Conservation (phyloP, 495 filamentous ascomycete species). For the Penicillium dipodomyicola region DNA sequence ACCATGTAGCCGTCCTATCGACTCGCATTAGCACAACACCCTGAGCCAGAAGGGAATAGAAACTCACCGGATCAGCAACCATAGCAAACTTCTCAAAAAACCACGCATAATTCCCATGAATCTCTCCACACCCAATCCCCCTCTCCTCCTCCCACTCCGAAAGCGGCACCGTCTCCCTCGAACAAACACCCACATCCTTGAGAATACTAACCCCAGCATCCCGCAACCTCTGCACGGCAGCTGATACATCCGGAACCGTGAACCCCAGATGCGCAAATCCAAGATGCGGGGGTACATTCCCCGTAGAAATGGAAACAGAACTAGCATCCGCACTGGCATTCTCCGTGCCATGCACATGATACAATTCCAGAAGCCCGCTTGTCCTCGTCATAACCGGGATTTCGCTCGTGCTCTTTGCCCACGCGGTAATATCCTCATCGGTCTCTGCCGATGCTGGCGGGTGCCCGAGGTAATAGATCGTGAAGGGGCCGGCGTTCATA, state of each 20-base stretch:
- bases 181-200: conserved; percentile 37
- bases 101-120: conserved; percentile 36
- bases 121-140: conserved; percentile 33
- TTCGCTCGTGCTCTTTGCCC: conserved; percentile 27
- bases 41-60: neutral
- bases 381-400: conserved; percentile 31
- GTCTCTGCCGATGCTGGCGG: conserved; percentile 25
- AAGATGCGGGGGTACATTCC: conserved; percentile 35
- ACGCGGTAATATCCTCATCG: conserved; percentile 22
- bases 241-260: conserved; percentile 36
- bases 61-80: conserved; percentile 42
- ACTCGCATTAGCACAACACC: conserved; percentile 1
- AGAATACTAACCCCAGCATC: conserved; percentile 32
- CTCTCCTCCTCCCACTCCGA: conserved; percentile 38
- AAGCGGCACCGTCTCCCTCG: conserved; percentile 33
- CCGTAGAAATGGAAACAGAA: conserved; percentile 20
- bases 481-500: conserved; percentile 45
- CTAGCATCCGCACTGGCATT: conserved; percentile 7
- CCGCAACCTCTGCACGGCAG: conserved; percentile 32
- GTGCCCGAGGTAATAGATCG: conserved; percentile 45
- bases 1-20: conserved; percentile 30
- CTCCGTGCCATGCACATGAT: conserved; percentile 38
- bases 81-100: conserved; percentile 42
- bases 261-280: conserved; percentile 45
- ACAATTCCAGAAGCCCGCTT: conserved; percentile 37